phyloP scores from a whole-genome alignment of 352 stramenopile genomes.

The Globisporangium recalcitrans region DNA sequence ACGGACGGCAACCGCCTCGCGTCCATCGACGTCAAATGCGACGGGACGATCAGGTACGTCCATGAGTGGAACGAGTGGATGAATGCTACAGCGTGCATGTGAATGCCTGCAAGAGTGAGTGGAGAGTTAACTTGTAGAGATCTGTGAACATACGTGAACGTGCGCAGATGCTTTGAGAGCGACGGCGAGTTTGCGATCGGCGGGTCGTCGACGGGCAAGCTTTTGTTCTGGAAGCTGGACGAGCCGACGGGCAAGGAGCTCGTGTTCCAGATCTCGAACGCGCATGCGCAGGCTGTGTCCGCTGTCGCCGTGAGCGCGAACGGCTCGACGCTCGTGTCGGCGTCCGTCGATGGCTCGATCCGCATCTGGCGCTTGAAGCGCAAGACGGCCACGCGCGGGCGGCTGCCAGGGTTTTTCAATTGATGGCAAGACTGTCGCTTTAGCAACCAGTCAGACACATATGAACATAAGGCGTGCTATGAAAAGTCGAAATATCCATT shows the following conservation, averaged over 20 bases:
- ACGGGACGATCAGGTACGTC: slow-evolving; percentile 56
- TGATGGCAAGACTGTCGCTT: slow-evolving; percentile 16
- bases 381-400: slow-evolving; percentile 40
- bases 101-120: neutral
- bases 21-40: slow-evolving; percentile 49
- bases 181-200: slow-evolving; percentile 74
- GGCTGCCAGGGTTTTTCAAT: slow-evolving; percentile 52
- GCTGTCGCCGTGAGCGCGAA: slow-evolving; percentile 57
- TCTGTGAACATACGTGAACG: neutral
- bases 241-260: slow-evolving; percentile 55
- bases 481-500: neutral
- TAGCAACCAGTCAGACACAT: neutral
- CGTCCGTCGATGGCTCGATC: slow-evolving; percentile 55
- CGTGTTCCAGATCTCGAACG: slow-evolving; percentile 72
- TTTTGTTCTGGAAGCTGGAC: slow-evolving; percentile 82
- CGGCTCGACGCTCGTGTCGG: slow-evolving; percentile 53
- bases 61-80: neutral
- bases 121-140: neutral
- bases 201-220: slow-evolving; percentile 64
- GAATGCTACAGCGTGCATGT: neutral
- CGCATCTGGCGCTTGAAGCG: slow-evolving; percentile 75
- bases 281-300: slow-evolving; percentile 57
- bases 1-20: slow-evolving; percentile 54
- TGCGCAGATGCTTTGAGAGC: slow-evolving; percentile 64
- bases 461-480: neutral